Percentiles rank a stretch among this genome's conserved stretches.
Conservation (phyloP, 148 eudicot species). For the Camellia lanceoleosa region DNA sequence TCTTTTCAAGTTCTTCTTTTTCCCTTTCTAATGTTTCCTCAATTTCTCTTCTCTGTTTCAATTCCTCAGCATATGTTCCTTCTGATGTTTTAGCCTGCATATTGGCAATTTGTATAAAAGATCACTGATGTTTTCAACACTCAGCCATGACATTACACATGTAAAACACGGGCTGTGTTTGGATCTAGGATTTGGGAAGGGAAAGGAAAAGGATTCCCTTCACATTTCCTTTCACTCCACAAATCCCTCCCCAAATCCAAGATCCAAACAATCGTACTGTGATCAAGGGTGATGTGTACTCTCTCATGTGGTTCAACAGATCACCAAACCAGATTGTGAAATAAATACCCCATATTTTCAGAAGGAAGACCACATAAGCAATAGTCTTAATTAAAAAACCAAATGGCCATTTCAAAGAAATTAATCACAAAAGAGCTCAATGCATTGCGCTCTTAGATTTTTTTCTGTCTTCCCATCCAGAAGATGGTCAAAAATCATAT, state of each 20-base stretch:
- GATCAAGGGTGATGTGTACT: not conserved
- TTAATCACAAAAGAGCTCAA: not conserved
- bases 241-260: no score
- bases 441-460: not conserved
- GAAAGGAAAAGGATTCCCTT: no score
- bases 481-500: not conserved
- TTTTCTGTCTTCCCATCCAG: not conserved
- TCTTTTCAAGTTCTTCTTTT: constrained; percentile 35
- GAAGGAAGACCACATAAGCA: not conserved
- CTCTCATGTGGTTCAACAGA: not conserved
- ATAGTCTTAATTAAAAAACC: not conserved
- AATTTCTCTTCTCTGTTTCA: constrained; percentile 40
- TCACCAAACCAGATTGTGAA: not conserved
- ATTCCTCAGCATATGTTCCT: constrained; percentile 45
- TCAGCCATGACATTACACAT: not conserved
- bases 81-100: constrained; percentile 50
- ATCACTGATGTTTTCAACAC: not conserved
- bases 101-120: not conserved
- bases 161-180: not conserved
- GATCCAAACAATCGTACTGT: no score
- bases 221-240: no score
- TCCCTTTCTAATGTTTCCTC: constrained; percentile 44
- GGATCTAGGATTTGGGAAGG: no score
- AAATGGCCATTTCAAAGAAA: not conserved
- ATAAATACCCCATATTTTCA: not conserved